Evolutionary conservation across 352 stramenopile species (phyloP).

Genomic region (Pythium folliculosum): DNA sequence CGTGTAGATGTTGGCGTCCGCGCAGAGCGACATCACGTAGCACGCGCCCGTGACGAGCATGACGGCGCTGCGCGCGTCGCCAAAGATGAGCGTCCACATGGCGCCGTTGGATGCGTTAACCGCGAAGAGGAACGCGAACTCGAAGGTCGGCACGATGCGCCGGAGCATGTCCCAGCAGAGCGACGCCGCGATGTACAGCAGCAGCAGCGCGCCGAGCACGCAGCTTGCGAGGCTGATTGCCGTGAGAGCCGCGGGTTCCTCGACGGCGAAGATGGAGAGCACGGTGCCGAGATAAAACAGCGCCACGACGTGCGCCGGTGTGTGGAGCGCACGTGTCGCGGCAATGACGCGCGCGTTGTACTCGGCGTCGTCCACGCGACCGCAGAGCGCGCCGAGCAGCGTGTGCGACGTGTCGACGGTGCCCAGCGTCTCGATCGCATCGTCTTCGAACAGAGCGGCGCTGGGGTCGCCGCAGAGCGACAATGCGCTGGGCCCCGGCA

Average conservation of each 20-base stretch:
- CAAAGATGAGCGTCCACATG: not conserved
- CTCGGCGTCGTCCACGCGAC: not conserved
- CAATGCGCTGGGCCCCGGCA: not conserved
- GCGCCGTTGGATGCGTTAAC: conserved; percentile 11
- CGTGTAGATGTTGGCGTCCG: conserved; percentile 19
- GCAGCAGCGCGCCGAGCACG: not conserved
- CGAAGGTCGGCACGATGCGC: conserved; percentile 1
- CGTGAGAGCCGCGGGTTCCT: not conserved
- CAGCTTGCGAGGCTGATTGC: too few species aligned
- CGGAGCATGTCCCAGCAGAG: conserved; percentile 9
- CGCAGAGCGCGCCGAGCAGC: conserved; percentile 1
- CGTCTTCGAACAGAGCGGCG: conserved; percentile 1
- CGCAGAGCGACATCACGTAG: not conserved
- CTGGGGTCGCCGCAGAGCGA: not conserved
- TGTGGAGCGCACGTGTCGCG: not conserved
- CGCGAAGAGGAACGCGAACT: conserved; percentile 14
- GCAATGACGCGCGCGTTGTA: conserved; percentile 2
- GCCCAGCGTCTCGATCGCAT: not conserved
- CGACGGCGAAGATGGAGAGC: not conserved
- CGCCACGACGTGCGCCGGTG: not conserved
- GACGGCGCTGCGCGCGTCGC: not conserved
- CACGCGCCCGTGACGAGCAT: not conserved
- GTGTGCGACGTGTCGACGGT: conserved; percentile 4
- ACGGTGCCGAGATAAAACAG: not conserved
- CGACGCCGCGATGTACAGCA: not conserved